Base-by-base conservation (phyloP, 352 stramenopile species). In the Thraustochytrium sp. region DNA sequence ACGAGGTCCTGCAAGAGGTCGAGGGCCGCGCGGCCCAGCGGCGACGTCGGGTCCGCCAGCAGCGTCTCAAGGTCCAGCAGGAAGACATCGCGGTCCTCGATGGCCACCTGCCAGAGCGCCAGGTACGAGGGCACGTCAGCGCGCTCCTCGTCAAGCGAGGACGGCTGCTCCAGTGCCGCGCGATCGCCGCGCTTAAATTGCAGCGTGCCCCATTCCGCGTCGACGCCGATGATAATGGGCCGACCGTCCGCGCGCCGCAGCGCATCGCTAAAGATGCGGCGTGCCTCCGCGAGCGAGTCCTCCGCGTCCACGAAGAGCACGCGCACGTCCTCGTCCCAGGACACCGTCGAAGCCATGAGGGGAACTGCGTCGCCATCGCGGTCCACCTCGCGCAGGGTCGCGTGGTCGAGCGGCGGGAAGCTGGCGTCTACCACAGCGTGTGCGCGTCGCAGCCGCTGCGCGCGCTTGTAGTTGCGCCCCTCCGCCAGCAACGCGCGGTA, bases 81-180 rank as follows among this genome's bases (percentile, higher is more conserved):
- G 18, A 80, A 23, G 0, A 46, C 51, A n/a, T 68, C 18, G 18
- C 38, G 63, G 36, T 61, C 34, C 8, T 64, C 68, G 2, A 80
- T 46, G 53, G 5, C 26, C 13, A 80, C 68, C 31, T 80, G 68
- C 68, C 68, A 80, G 9, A 80, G 68, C 51, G 68, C 16, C 23
- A 80, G 16, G 31, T 80, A 80, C 23, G 42, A 40, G 21, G 65
- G 65, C 0, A 61, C 37, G 26, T 49, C 40, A 5, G 21, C 9
- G 37, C 36, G 5, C 8, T 75, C 62, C 16, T 75, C 62, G 11
- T 75, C 62, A 11, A 34, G 23, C 36, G 16, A 49, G n/a, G 11
- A 26, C 59, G 8, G 26, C 11, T 31, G 26, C 2, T 44, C 59
- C 26, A 72, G 3, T 2, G 59, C 59, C 26, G 51, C 62, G 23